Evolutionary conservation across 345 rosid genomes (phyloP), one percentile per base, ranked within the genome.

Genomic region (Arabidopsis thaliana): DNA sequence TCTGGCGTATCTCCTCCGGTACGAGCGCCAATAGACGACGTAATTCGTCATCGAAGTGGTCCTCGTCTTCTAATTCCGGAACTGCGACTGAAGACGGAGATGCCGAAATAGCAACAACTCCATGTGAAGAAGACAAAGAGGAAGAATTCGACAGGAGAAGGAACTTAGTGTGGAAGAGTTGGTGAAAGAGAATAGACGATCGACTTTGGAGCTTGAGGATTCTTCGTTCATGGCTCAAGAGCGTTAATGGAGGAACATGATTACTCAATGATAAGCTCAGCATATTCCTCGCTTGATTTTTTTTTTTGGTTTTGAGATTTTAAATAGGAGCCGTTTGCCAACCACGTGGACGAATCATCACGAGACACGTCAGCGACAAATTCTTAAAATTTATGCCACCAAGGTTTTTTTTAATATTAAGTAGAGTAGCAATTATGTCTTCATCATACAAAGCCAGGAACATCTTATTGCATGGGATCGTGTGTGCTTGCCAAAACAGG

Each of bases 11-110:
- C 71, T 82, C 84, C 50, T 81, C 87, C 44, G 97, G 97, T 55
- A 91, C 53, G 7, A 93, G 82, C 22, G 76, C 83, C 85, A 91
- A 51, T 2, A 93, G 91, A 63, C 91, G 91, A 67, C 72, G 89
- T 82, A 93, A 65, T 73, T 93, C 97, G 13, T 68, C 84, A 8
- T 84, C 82, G 62, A 81, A 84, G 46, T 71, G 83, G 81, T 84
- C 85, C 1, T 69, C 84, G 6, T 41, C 36, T 42, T 33, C 77
- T 72, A 13, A 12, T 40, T 59, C 73, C 20, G 64, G 63, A 25
- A 64, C 69, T 1, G 76, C 23, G 58, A 50, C 0, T 38, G 49
- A 36, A 63, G 82, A 74, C 53, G 81, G 44, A 75, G 80, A 60
- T 41, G 77, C 65, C 0, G 85, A 75, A 13, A 72, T 58, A 11